Base-by-base conservation (phyloP, 108 stramenopile species). In the Aurantiochytrium sp. region DNA sequence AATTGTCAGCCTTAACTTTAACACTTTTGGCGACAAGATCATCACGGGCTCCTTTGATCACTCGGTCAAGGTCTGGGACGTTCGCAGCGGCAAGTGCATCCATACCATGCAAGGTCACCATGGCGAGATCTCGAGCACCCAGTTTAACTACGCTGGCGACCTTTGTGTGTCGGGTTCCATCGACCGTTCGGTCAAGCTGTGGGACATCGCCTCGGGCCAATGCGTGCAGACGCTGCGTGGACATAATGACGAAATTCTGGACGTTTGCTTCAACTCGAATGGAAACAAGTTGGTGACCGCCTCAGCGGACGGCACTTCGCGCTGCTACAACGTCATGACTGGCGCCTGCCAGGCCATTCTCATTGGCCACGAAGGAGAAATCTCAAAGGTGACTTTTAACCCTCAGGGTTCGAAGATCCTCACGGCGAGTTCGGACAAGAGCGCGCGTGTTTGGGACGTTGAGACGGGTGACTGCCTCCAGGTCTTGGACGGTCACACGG, bases 161-260 rank as follows among this genome's bases (percentile, higher is more conserved):
- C 73, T 93, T 29, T 93, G 92, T 60, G 93, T 94, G n/a, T 23
- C 47, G 59, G 93, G 94, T 59, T 90, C 89, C 51, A 95, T 95
- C 76, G 94, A 95, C 87, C 89, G 92, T 14, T 92, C 94, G 0
- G 92, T 92, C 89, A 94, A 94, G 93, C 57, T 95, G 28, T 95
- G 95, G 95, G 95, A 95, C 88, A 91, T 95, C 5, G 64, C 88
- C 53, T 60, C 53, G 23, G 95, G 94, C 19, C 73, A 90, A 60
- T 95, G 95, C 83, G 90, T 94, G 19, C 92, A 93, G 90, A 95
- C 94, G 14, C 92, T 95, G 10, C 92, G 95, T 0, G 95, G 95
- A 5, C 95, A 95, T 89, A 94, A 93, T 69, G 95, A 95, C 73
- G 95, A 95, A 90, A 93, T 95, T 35, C 90, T 95, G 23, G 95